phyloP scores from a whole-genome alignment of 257 asterid species.

The Voacanga thouarsii region DNA sequence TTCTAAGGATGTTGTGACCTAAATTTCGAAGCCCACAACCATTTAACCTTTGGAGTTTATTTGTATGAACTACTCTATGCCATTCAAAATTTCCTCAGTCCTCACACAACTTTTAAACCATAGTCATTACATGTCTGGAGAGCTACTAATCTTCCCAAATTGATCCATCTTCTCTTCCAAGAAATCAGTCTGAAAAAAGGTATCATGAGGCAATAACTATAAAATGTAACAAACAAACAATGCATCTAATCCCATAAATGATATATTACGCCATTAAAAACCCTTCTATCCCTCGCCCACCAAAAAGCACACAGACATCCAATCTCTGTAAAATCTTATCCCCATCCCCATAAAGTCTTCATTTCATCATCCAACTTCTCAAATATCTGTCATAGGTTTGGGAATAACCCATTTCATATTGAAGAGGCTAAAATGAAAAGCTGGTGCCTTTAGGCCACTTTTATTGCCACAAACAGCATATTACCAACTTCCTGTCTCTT shows the following conservation, averaged over 20 bases:
- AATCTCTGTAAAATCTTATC: not conserved
- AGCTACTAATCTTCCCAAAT: not conserved
- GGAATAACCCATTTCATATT: not conserved
- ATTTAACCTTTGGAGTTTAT: too few species aligned
- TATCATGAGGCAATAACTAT: not conserved
- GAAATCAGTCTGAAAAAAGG: not conserved
- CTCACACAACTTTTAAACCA: too few species aligned
- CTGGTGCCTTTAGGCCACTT: not conserved
- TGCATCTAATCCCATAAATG: not conserved
- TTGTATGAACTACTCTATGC: not conserved
- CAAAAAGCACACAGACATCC: not conserved
- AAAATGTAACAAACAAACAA: not conserved
- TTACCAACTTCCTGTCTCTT: not conserved
- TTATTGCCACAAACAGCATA: not conserved
- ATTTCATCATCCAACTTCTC: not conserved
- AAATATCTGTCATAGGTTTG: not conserved
- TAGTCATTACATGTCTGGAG: not conserved
- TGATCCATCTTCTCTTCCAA: not conserved
- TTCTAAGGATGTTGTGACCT: not conserved
- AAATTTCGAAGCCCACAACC: not conserved
- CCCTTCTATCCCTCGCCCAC: not conserved
- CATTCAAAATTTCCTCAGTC: not conserved
- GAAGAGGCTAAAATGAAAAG: not conserved
- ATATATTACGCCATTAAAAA: not conserved
- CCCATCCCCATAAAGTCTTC: not conserved